A percentile compares a stretch with the other conserved stretches of the same genome.
phyloP scores from a whole-genome alignment of 2,329 filamentous ascomycete species.

The Colletotrichum tamarilloi region DNA sequence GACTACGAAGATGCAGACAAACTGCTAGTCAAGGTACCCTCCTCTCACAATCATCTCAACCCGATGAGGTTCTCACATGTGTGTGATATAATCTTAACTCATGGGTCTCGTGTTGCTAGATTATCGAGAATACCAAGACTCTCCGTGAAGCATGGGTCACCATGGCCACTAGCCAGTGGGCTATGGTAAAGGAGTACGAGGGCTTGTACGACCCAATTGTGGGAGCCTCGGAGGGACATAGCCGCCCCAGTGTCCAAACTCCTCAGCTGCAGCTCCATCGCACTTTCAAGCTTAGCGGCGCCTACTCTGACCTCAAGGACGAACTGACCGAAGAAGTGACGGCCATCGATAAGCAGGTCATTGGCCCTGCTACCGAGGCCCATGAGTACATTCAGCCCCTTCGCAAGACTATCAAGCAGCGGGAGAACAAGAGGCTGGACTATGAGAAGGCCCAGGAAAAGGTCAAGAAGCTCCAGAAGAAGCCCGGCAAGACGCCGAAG shows the following conservation, averaged over 20 bases:
- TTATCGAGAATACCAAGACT: constrained; percentile 79
- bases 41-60: constrained; percentile 25
- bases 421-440: constrained; percentile 84
- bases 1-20: constrained; percentile 86
- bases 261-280: constrained; percentile 72
- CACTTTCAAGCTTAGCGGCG: constrained; percentile 71
- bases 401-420: constrained; percentile 86
- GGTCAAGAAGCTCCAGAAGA: constrained; percentile 76
- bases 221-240: constrained; percentile 68
- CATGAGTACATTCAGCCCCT: constrained; percentile 77
- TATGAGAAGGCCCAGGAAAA: constrained; percentile 82
- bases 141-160: constrained; percentile 85
- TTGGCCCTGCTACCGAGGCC: constrained; percentile 76
- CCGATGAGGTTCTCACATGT: neutral
- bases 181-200: constrained; percentile 75
- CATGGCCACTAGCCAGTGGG: constrained; percentile 76
- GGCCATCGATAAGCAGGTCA: constrained; percentile 76
- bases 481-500: constrained; percentile 75
- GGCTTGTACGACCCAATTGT: constrained; percentile 81
- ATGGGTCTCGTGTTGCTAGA: constrained; percentile 55
- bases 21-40: constrained; percentile 74
- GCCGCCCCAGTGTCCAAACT: constrained; percentile 68
- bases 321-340: constrained; percentile 79
- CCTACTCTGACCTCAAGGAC: constrained; percentile 76
- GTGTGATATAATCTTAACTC: neutral